A percentile compares a stretch with the other conserved stretches of the same genome.
Evolutionary conservation across 78 protist species (phyloP).

Genomic region (Dictyostelium intermedium): DNA sequence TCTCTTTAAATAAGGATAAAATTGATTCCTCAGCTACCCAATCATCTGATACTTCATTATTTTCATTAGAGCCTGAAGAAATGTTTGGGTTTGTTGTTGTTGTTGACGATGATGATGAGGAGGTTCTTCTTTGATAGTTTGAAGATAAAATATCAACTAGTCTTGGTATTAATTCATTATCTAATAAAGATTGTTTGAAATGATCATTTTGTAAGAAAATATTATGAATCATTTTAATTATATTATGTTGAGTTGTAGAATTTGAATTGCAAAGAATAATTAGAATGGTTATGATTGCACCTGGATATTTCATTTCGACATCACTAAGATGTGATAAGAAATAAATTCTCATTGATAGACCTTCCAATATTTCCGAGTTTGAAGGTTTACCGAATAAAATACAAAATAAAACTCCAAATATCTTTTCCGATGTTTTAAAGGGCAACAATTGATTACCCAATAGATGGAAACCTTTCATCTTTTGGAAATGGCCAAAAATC

Average conservation of each 20-base stretch:
- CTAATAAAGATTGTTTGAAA: slow-evolving; percentile 13
- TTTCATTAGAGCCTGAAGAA: no score
- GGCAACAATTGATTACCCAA: slow-evolving; percentile 34
- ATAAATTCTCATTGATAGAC: slow-evolving; percentile 41
- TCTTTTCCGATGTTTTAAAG: slow-evolving; percentile 36
- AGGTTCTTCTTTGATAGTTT: slow-evolving; percentile 22
- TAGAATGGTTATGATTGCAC: slow-evolving; percentile 6
- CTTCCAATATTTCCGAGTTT: background rate
- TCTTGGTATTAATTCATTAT: slow-evolving; percentile 49
- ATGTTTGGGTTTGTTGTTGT: no score
- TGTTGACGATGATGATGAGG: background rate
- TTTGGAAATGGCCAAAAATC: slow-evolving; percentile 32
- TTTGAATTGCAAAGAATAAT: slow-evolving; percentile 23
- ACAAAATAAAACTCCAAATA: slow-evolving; percentile 72
- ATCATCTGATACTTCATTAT: background rate
- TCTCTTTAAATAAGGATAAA: slow-evolving; percentile 31
- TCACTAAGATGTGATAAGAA: background rate
- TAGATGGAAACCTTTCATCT: slow-evolving; percentile 79
- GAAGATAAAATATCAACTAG: slow-evolving; percentile 38
- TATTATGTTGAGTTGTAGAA: slow-evolving; percentile 20
- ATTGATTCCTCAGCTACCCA: slow-evolving; percentile 68
- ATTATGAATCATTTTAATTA: slow-evolving; percentile 70
- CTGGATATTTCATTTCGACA: slow-evolving; percentile 41
- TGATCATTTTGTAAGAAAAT: slow-evolving; percentile 53
- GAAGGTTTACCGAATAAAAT: slow-evolving; percentile 71